Percentiles rank a stretch among this genome's conserved stretches.
phyloP scores from a whole-genome alignment of 164 flowering plant genomes.

The Platanus orientalis region DNA sequence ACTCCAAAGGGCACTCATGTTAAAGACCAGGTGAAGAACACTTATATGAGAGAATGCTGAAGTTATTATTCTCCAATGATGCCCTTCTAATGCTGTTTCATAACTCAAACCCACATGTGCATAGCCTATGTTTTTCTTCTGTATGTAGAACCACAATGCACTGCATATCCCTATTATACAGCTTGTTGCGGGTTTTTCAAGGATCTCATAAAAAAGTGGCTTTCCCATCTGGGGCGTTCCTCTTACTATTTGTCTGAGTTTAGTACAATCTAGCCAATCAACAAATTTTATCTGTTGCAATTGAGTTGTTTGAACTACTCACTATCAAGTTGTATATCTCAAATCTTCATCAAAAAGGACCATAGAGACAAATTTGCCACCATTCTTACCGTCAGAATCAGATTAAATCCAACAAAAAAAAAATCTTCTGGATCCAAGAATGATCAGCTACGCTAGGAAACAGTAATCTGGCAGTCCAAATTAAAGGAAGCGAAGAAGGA shows the following conservation, averaged over 20 bases:
- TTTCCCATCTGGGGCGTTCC: slow-evolving; percentile 55
- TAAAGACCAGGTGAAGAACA: slow-evolving; percentile 85
- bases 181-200: slow-evolving; percentile 92
- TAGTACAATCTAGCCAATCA: neutral
- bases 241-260: neutral
- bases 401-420: neutral
- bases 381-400: neutral
- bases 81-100: slow-evolving; percentile 80
- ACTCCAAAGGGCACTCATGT: slow-evolving; percentile 99
- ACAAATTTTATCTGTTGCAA: neutral
- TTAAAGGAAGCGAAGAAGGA: too few species aligned
- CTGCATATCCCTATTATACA: slow-evolving; percentile 73
- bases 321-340: neutral
- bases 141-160: slow-evolving; percentile 84
- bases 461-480: neutral
- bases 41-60: slow-evolving; percentile 92
- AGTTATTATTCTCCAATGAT: slow-evolving; percentile 92
- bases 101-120: slow-evolving; percentile 89
- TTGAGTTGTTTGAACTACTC: neutral
- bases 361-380: neutral
- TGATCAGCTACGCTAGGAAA: neutral
- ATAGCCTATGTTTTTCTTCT: slow-evolving; percentile 87
- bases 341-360: neutral
- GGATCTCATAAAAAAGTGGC: slow-evolving; percentile 75
- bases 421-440: neutral